phyloP scores from a whole-genome alignment of 1,139 yeast genomes.

The Blastobotrys arbuscula region DNA sequence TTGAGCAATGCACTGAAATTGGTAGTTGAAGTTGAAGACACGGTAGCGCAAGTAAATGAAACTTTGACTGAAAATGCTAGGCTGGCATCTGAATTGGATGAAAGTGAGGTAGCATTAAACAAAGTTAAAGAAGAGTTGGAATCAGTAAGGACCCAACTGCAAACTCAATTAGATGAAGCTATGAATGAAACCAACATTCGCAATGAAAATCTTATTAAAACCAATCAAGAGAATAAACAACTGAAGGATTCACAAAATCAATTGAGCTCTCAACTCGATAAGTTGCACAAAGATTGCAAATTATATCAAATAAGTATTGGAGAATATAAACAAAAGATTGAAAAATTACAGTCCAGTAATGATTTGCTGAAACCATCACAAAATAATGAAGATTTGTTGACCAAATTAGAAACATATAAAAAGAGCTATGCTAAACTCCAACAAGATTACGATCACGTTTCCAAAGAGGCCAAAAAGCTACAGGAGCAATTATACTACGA shows the following conservation, averaged over 20 bases:
- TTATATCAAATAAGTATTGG: background rate
- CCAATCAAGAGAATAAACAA: background rate
- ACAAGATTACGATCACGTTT: slow-evolving; percentile 8
- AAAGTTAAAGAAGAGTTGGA: background rate
- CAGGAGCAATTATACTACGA: slow-evolving; percentile 15
- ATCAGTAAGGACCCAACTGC: background rate
- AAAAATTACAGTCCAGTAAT: background rate
- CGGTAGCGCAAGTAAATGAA: slow-evolving; percentile 13
- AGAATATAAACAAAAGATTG: background rate
- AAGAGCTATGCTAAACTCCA: background rate
- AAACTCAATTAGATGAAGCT: background rate
- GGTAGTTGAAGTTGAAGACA: slow-evolving; percentile 11
- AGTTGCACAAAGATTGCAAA: background rate
- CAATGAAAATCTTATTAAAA: background rate
- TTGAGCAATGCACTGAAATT: slow-evolving; percentile 12
- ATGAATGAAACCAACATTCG: background rate
- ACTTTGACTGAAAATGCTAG: slow-evolving; percentile 12
- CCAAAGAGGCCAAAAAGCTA: slow-evolving; percentile 9
- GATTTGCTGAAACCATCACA: no score
- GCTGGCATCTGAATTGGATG: slow-evolving; percentile 11
- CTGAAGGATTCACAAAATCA: background rate
- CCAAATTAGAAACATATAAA: background rate
- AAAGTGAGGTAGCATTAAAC: slow-evolving; percentile 5
- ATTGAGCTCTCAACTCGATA: background rate
- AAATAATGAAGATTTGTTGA: background rate